Percentiles rank a stretch among this genome's conserved stretches.
These are phyloP conservation scores for Lasiodiplodia sp. DNA, from an alignment of 2,329 filamentous ascomycete genomes.

Conservation along the genomic window DNA sequence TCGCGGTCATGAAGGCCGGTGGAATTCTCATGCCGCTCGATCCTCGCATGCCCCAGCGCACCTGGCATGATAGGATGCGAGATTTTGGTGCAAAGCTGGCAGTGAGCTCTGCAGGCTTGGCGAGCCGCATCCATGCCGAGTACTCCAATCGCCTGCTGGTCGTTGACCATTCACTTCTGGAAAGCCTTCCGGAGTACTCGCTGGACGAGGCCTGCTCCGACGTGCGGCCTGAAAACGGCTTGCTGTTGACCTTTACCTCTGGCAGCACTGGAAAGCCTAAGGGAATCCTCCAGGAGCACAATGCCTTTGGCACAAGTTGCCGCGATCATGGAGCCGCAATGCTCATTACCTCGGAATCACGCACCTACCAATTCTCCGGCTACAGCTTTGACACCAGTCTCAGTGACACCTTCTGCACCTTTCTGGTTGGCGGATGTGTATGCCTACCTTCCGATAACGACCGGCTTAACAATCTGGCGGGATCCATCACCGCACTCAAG, in stretches of 20 bases:
- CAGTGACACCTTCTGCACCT: background rate
- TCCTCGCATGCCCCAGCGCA: slow-evolving; percentile 30
- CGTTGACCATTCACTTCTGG: slow-evolving; percentile 31
- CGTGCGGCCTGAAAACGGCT: background rate
- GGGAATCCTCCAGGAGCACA: slow-evolving; percentile 28
- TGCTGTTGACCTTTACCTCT: slow-evolving; percentile 47
- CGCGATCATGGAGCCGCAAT: slow-evolving; percentile 36
- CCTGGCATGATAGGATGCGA: background rate
- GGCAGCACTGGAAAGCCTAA: slow-evolving; percentile 47
- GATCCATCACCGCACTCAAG: slow-evolving; percentile 5
- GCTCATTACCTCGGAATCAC: background rate
- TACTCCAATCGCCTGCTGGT: slow-evolving; percentile 26
- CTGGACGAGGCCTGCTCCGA: background rate
- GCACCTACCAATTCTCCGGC: slow-evolving; percentile 9
- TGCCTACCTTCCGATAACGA: background rate
- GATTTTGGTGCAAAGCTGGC: slow-evolving; percentile 6
- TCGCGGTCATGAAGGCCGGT: slow-evolving; percentile 46
- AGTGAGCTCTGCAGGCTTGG: slow-evolving; percentile 30
- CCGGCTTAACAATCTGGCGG: slow-evolving; percentile 45
- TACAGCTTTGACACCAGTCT: slow-evolving; percentile 10
- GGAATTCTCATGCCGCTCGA: slow-evolving; percentile 39
- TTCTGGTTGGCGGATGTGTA: slow-evolving; percentile 35
- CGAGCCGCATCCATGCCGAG: slow-evolving; percentile 2
- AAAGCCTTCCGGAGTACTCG: background rate
- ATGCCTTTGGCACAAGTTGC: slow-evolving; percentile 15